These are phyloP conservation scores for Purpureocillium takamizusanense DNA, from an alignment of 2,329 filamentous ascomycete genomes.

Conservation along the genomic window DNA sequence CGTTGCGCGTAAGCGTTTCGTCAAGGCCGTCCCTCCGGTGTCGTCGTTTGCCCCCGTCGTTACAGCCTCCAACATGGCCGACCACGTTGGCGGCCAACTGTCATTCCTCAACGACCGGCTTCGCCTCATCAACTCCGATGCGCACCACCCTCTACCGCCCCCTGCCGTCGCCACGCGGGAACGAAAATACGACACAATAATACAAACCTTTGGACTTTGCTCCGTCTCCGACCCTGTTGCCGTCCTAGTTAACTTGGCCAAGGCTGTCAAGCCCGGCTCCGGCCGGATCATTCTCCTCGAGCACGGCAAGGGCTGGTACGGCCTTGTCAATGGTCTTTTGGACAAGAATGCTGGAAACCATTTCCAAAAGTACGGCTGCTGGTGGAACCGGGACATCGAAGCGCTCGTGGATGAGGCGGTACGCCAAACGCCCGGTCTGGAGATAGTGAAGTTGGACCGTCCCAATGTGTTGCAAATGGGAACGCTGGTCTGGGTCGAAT, in stretches of 20 bases:
- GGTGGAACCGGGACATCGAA: conserved; percentile 59
- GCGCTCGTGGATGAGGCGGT: conserved; percentile 42
- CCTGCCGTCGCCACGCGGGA: conserved; percentile 24
- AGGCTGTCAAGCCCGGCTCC: conserved; percentile 39
- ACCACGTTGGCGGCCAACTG: conserved; percentile 24
- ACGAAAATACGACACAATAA: conserved; percentile 49
- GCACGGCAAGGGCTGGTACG: conserved; percentile 49
- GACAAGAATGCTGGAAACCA: conserved; percentile 47
- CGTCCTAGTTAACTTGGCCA: conserved; percentile 44
- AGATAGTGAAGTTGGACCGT: conserved; percentile 44
- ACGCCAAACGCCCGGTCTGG: conserved; percentile 39
- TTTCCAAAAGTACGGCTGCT: conserved; percentile 54
- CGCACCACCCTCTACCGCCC: conserved; percentile 31
- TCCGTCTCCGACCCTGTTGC: conserved; percentile 47
- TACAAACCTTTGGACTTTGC: conserved; percentile 58
- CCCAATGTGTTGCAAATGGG: conserved; percentile 45
- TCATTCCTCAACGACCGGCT: conserved; percentile 31
- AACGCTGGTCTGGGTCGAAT: conserved; percentile 50
- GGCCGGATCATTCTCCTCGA: conserved; percentile 54
- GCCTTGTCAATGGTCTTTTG: conserved; percentile 44
- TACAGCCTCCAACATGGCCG: conserved; percentile 21
- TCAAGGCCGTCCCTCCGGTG: conserved; percentile 31
- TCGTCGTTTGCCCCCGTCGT: conserved; percentile 20
- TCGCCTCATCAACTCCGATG: conserved; percentile 40
- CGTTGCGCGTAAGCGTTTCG: conserved; percentile 44